These are phyloP conservation scores for Lactifluus volemus DNA, from an alignment of 768 basidiomycete species.

Conservation along the genomic window DNA sequence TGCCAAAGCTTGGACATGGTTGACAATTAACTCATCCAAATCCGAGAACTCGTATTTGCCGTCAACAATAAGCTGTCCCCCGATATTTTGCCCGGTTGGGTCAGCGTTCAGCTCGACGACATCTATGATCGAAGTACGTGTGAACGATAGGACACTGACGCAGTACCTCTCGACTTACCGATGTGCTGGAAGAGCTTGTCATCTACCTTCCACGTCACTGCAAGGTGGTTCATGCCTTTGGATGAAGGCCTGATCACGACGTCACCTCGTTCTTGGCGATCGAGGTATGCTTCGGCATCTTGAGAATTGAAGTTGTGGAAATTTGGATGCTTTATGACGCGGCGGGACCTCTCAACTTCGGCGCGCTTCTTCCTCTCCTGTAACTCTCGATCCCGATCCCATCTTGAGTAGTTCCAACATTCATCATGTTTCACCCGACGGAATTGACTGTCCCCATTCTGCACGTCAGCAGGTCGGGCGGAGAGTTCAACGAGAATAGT, in stretches of 20 bases:
- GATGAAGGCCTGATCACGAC: conserved; percentile 96
- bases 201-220: conserved; percentile 99
- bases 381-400: conserved; percentile 61
- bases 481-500: conserved; percentile 69
- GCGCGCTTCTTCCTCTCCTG: conserved; percentile 77
- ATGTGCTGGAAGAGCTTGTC: conserved; percentile 95
- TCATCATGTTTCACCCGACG: conserved; percentile 52
- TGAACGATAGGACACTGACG: neutral
- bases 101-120: conserved; percentile 76
- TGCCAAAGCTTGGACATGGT: conserved; percentile 91
- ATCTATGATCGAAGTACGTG: conserved; percentile 1
- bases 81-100: conserved; percentile 55
- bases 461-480: conserved; percentile 51
- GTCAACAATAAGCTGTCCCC: conserved; percentile 64
- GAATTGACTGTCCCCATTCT: conserved; percentile 52
- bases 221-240: conserved; percentile 86
- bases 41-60: conserved; percentile 78
- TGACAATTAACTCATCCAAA: conserved; percentile 94
- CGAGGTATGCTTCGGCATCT: conserved; percentile 84
- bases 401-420: conserved; percentile 55
- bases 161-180: conserved; percentile 40
- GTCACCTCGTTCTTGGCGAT: conserved; percentile 88
- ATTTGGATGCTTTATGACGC: conserved; percentile 95
- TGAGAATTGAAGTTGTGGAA: conserved; percentile 91
- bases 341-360: conserved; percentile 66